Percentiles rank a stretch among this genome's conserved stretches.
Conservation (phyloP, 192 early-diverging fungal genomes). For the Chytriomyces sp. region DNA sequence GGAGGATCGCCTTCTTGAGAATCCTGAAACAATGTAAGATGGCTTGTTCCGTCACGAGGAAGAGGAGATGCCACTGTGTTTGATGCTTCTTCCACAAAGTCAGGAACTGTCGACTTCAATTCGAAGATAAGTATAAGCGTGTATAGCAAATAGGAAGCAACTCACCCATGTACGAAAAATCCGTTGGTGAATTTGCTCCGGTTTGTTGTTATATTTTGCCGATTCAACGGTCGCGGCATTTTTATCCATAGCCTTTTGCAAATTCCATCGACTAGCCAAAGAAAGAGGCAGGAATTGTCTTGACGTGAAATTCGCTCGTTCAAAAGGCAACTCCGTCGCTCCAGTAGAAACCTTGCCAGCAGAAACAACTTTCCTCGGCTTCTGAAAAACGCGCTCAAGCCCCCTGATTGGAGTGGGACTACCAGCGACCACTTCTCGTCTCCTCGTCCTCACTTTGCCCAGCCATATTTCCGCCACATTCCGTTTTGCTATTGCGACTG, state of each 20-base stretch:
- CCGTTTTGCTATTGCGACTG: not conserved
- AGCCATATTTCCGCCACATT: not conserved
- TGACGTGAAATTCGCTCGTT: not conserved
- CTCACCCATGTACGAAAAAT: conserved; percentile 8
- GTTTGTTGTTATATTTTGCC: not conserved
- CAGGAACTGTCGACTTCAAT: conserved; percentile 24
- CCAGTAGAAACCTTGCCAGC: not conserved
- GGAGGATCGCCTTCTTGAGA: not conserved
- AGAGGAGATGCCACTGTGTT: not conserved
- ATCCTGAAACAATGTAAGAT: not conserved
- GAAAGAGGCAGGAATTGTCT: conserved; percentile 4
- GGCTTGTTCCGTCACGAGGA: not conserved
- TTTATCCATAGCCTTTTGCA: not conserved
- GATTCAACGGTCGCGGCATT: not conserved
- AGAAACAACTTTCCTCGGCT: not conserved
- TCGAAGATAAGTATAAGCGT: no score
- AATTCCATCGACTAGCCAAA: conserved; percentile 2
- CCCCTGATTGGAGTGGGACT: not conserved
- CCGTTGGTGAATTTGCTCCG: not conserved
- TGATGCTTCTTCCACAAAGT: conserved; percentile 5
- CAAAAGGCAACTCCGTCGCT: not conserved
- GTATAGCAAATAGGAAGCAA: not conserved
- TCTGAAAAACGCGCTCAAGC: conserved; percentile 13
- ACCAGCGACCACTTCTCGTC: not conserved
- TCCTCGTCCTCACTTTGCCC: not conserved